phyloP scores from a whole-genome alignment of 2,329 filamentous ascomycete species.

The Ceratocystis harringtonii region DNA sequence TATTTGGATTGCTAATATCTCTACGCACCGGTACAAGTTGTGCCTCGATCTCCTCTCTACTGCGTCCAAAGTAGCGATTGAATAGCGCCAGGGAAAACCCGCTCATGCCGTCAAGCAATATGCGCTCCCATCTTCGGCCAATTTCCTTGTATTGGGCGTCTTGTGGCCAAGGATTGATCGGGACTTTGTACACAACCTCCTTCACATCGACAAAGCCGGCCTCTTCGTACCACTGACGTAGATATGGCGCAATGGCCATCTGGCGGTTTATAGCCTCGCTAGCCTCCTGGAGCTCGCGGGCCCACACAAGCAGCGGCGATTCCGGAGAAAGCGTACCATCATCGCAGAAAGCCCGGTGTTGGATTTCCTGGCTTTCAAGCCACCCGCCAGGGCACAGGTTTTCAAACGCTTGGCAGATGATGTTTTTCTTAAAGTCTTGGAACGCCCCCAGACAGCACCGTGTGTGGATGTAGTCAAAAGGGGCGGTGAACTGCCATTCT shows the following conservation, averaged over 20 bases:
- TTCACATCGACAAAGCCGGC: conserved; percentile 42
- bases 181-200: conserved; percentile 38
- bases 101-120: conserved; percentile 30
- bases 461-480: conserved; percentile 41
- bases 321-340: conserved; percentile 30
- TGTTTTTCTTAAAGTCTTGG: conserved; percentile 32
- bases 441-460: conserved; percentile 36
- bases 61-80: conserved; percentile 28
- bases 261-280: conserved; percentile 27
- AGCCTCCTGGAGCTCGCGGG: conserved; percentile 28
- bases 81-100: conserved; percentile 31
- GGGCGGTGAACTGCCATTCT: conserved; percentile 37
- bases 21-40: conserved; percentile 35
- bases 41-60: conserved; percentile 36
- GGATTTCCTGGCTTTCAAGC: conserved; percentile 39
- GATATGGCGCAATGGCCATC: conserved; percentile 24
- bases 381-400: conserved; percentile 37
- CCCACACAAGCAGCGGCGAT: conserved; percentile 28
- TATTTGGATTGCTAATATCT: conserved; percentile 31
- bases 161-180: conserved; percentile 39
- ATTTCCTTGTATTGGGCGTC: conserved; percentile 30
- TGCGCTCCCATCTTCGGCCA: conserved; percentile 32
- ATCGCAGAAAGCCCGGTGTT: conserved; percentile 28
- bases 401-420: conserved; percentile 38
- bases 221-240: conserved; percentile 29